phyloP scores from a whole-genome alignment of 345 rosid genomes.

The Moricandia arvensis region DNA sequence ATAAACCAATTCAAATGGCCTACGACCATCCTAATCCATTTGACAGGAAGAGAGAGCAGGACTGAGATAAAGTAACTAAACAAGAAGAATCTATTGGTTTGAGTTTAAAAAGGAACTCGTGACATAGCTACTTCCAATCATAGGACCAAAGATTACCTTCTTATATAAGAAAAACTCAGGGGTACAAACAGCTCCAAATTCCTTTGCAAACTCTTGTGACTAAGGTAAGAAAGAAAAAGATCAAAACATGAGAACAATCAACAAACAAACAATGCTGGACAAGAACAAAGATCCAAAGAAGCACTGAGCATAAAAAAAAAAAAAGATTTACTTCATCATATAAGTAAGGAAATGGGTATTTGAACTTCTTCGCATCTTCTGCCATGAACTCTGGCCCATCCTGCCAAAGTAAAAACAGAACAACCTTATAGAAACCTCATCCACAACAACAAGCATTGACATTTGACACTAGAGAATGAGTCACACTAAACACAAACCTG shows the following conservation, averaged over 20 bases:
- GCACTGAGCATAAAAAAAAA: neutral
- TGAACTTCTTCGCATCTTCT: slow-evolving; percentile 66
- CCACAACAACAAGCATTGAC: slow-evolving; percentile 28
- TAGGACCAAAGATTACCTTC: slow-evolving; percentile 49
- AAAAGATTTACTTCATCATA: slow-evolving; percentile 61
- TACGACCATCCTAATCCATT: slow-evolving; percentile 66
- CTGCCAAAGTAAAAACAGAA: slow-evolving; percentile 49
- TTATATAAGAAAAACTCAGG: slow-evolving; percentile 86
- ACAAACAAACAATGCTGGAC: neutral
- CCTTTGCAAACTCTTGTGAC: slow-evolving; percentile 80
- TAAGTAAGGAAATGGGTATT: slow-evolving; percentile 82
- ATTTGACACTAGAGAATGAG: slow-evolving; percentile 38
- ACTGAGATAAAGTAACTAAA: neutral
- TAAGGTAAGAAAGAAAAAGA: slow-evolving; percentile 16
- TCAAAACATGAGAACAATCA: neutral
- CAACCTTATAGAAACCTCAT: neutral
- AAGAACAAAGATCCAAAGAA: neutral
- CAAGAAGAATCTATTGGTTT: neutral
- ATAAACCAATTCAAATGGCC: slow-evolving; percentile 92
- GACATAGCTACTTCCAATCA: neutral
- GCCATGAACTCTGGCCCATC: slow-evolving; percentile 95
- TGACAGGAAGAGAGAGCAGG: neutral
- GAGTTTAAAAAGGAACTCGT: neutral
- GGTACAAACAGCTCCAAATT: slow-evolving; percentile 82
- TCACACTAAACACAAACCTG: slow-evolving; percentile 60